Conservation (phyloP, 768 basidiomycete genomes). For the Boletus reticulatus region DNA sequence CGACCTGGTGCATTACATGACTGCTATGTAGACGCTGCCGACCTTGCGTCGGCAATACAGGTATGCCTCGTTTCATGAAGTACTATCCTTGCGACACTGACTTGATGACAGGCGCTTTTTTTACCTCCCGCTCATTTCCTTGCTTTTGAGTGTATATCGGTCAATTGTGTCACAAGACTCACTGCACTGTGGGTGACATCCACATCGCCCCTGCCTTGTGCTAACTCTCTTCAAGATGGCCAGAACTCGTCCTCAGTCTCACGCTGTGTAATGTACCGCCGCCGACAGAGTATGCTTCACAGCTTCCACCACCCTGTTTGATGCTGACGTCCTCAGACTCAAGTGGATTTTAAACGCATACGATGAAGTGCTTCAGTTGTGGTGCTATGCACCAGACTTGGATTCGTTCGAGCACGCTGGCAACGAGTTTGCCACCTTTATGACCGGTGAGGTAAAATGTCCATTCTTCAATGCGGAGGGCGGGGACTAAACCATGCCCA, state of each 20-base stretch:
- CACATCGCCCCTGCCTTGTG: background rate
- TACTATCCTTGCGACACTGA: background rate
- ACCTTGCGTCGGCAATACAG: constrained; percentile 64
- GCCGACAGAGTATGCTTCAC: constrained; percentile 55
- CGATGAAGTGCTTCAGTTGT: constrained; percentile 59
- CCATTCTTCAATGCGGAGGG: background rate
- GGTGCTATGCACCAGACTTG: constrained; percentile 65
- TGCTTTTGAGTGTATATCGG: constrained; percentile 59
- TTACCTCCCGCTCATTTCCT: constrained; percentile 71
- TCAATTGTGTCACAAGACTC: constrained; percentile 60
- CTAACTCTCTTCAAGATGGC: constrained; percentile 49
- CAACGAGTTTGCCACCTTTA: constrained; percentile 54
- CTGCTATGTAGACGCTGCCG: constrained; percentile 77
- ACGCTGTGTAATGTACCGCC: constrained; percentile 68
- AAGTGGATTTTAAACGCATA: constrained; percentile 60
- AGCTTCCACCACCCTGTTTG: background rate
- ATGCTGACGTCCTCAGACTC: constrained; percentile 38
- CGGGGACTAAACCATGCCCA: background rate
- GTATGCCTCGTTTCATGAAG: constrained; percentile 35
- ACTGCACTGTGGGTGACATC: constrained; percentile 53
- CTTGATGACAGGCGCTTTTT: constrained; percentile 46
- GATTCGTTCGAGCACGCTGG: constrained; percentile 66
- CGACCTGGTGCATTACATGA: constrained; percentile 60
- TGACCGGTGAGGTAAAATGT: constrained; percentile 55
- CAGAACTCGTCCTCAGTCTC: constrained; percentile 66